phyloP scores from a whole-genome alignment of 106 monocot species.

The Platanthera zijinensis region DNA sequence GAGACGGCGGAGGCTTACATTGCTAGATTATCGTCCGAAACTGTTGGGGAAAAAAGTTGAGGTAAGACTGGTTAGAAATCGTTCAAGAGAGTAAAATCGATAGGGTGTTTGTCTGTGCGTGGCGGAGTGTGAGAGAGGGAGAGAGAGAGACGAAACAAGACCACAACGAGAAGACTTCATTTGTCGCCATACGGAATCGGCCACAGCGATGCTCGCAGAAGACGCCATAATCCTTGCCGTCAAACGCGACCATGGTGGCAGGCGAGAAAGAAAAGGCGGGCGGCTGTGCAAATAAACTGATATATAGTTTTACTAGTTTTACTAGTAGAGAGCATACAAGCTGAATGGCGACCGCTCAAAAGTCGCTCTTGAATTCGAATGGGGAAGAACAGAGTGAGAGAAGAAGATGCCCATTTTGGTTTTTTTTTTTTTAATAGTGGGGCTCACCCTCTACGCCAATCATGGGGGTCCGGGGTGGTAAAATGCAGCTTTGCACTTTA shows the following conservation, averaged over 20 bases:
- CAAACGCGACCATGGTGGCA: conserved; percentile 1
- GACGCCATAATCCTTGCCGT: background rate
- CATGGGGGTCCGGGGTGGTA: no score
- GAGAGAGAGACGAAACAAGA: conserved; percentile 9
- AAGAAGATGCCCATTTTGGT: no score
- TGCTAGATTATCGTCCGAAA: conserved; percentile 49
- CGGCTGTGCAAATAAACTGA: background rate
- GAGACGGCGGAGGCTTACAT: conserved; percentile 19
- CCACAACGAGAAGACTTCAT: conserved; percentile 41
- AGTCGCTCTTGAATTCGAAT: no score
- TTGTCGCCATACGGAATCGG: conserved; percentile 32
- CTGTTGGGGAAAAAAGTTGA: conserved; percentile 5
- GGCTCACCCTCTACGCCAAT: no score
- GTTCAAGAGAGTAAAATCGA: background rate
- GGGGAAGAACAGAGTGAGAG: no score
- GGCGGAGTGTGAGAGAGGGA: no score
- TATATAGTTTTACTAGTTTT: no score
- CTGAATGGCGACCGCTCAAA: no score
- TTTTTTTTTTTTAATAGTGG: no score
- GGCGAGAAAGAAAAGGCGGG: background rate
- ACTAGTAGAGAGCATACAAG: no score
- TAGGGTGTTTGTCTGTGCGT: no score
- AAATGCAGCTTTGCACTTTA: no score
- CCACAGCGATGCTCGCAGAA: conserved; percentile 22
- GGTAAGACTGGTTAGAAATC: background rate